Evolutionary conservation across 2,329 filamentous ascomycete species (phyloP).

Genomic region (Blastomyces emzantsi): DNA sequence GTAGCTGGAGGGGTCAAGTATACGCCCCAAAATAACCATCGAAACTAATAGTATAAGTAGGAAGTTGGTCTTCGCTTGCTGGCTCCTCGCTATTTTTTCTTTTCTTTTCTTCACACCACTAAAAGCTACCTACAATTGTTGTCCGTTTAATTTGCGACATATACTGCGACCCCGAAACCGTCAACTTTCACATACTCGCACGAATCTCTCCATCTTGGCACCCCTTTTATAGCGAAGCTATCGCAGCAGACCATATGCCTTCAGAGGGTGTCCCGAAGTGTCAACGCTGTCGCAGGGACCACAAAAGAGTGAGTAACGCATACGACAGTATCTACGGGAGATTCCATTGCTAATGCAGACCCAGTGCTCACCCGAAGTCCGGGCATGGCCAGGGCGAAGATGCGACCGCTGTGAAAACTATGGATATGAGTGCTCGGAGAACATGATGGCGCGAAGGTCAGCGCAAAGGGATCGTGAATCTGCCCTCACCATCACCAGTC

Average conservation of each 20-base stretch:
- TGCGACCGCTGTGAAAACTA: slow-evolving; percentile 19
- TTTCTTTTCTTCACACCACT: background rate
- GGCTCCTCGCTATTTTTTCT: background rate
- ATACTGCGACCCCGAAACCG: background rate
- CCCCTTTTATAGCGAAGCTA: background rate
- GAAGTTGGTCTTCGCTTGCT: slow-evolving; percentile 2
- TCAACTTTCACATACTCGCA: background rate
- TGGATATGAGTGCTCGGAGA: slow-evolving; percentile 19
- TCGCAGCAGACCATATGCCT: slow-evolving; percentile 15
- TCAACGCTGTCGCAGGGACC: slow-evolving; percentile 18
- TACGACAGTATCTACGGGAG: background rate
- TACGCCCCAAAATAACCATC: background rate
- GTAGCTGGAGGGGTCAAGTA: background rate
- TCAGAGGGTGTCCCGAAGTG: slow-evolving; percentile 20
- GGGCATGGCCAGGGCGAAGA: slow-evolving; percentile 18
- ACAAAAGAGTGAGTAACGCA: slow-evolving; percentile 16
- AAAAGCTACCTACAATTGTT: background rate
- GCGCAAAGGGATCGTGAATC: slow-evolving; percentile 17
- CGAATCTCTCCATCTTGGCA: slow-evolving; percentile 3
- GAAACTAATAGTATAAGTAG: slow-evolving; percentile 8
- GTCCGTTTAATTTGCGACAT: background rate
- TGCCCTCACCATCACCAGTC: slow-evolving; percentile 8
- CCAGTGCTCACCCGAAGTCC: slow-evolving; percentile 18
- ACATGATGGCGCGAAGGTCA: slow-evolving; percentile 17
- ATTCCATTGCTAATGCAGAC: slow-evolving; percentile 9